phyloP scores from a whole-genome alignment of 495 filamentous ascomycete species.

The Rostrohypoxylon terebratum region DNA sequence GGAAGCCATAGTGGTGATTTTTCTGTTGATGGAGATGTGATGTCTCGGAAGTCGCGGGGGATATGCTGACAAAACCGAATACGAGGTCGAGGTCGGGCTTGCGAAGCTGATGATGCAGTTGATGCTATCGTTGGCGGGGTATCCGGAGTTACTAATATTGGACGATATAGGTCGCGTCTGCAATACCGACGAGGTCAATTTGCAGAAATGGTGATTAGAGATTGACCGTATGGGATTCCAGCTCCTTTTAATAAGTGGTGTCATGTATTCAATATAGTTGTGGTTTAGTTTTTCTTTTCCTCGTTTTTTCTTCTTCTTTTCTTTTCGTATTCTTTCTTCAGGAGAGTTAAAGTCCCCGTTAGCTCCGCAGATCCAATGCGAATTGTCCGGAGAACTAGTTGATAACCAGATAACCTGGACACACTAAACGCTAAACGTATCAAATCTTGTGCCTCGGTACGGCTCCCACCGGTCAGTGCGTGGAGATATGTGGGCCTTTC shows the following conservation, averaged over 20 bases:
- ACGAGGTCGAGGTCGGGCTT: slow-evolving; percentile 16
- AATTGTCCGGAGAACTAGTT: neutral
- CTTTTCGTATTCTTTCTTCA: slow-evolving; percentile 7
- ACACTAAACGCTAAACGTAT: slow-evolving; percentile 18
- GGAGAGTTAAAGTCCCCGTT: neutral
- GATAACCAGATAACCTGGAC: too few species aligned
- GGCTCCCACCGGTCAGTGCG: slow-evolving; percentile 18
- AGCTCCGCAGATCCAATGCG: neutral
- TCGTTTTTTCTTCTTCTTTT: neutral
- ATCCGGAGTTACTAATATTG: slow-evolving; percentile 18
- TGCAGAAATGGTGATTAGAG: slow-evolving; percentile 23
- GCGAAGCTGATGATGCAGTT: slow-evolving; percentile 31
- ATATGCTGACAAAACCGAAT: slow-evolving; percentile 23
- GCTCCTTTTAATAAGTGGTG: slow-evolving; percentile 31
- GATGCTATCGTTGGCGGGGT: slow-evolving; percentile 32
- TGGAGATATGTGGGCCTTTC: neutral
- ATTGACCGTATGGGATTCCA: slow-evolving; percentile 25
- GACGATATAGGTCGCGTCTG: slow-evolving; percentile 24
- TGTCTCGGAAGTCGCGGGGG: slow-evolving; percentile 16
- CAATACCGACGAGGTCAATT: slow-evolving; percentile 31
- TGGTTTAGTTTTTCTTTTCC: neutral
- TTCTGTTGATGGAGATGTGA: slow-evolving; percentile 14
- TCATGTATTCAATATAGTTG: slow-evolving; percentile 35
- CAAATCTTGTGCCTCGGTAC: slow-evolving; percentile 34
- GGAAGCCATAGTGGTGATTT: slow-evolving; percentile 76